Evolutionary conservation across 768 basidiomycete genomes (phyloP).

Genomic region (Collybiopsis confluens): DNA sequence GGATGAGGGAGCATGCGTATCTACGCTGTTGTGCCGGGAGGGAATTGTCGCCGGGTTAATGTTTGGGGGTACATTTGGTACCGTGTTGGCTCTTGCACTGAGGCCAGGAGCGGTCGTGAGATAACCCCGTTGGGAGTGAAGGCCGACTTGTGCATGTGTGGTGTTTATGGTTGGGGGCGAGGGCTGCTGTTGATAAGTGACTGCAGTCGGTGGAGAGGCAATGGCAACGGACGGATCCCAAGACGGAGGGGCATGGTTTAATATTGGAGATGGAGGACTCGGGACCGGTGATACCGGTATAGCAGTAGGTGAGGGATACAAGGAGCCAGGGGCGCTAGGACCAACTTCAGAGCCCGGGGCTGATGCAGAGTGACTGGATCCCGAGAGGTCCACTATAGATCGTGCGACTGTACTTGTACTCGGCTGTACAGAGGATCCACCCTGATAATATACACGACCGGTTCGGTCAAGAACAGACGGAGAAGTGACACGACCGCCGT

Average conservation of each 20-base stretch:
- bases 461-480: conserved; percentile 1
- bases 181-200: background rate
- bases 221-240: background rate
- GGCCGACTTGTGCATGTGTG: too few species aligned
- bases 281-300: background rate
- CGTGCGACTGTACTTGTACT: background rate
- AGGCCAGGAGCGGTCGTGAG: too few species aligned
- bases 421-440: background rate
- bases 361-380: background rate
- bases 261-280: background rate
- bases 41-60: too few species aligned
- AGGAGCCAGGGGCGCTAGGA: background rate
- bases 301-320: background rate
- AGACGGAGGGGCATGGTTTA: background rate
- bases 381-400: background rate
- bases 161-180: background rate
- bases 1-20: too few species aligned
- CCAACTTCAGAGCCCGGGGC: background rate
- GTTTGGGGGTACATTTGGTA: too few species aligned
- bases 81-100: too few species aligned
- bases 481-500: conserved; percentile 8
- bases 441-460: conserved; percentile 1
- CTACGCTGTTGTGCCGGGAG: too few species aligned
- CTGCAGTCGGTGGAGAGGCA: background rate
- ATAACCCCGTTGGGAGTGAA: too few species aligned